Evolutionary conservation across 2,329 filamentous ascomycete genomes (phyloP).

Genomic region (Cercospora sesami): DNA sequence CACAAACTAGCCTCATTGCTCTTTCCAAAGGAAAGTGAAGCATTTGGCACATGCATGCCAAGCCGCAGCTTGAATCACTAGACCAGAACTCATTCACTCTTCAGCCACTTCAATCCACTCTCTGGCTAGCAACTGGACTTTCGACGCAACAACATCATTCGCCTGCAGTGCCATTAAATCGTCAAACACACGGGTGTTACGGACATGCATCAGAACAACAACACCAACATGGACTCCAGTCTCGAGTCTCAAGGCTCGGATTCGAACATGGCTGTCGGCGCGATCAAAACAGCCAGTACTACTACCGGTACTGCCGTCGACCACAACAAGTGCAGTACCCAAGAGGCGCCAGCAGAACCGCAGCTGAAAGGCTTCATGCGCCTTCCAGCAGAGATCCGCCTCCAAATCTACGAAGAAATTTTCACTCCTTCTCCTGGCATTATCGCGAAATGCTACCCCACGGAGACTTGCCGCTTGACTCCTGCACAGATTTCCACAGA

Average conservation of each 20-base stretch:
- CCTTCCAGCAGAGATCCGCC: background rate
- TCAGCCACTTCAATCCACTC: background rate
- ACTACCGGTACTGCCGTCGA: background rate
- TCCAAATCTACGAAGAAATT: background rate
- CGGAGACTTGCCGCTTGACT: background rate
- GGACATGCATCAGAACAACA: background rate
- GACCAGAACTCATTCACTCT: background rate
- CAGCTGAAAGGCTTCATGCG: background rate
- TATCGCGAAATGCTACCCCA: background rate
- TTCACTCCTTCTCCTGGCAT: background rate
- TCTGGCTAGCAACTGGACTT: background rate
- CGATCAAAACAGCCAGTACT: background rate
- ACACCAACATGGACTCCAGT: background rate
- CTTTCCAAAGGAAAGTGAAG: background rate
- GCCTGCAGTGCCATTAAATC: background rate
- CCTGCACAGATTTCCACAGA: background rate
- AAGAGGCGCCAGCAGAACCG: background rate
- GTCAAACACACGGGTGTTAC: background rate
- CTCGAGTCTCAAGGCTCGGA: background rate
- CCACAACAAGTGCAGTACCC: background rate
- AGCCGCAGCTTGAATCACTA: background rate
- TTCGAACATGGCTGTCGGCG: background rate
- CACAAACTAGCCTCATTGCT: background rate
- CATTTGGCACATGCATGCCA: background rate
- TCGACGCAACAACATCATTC: background rate